phyloP scores from a whole-genome alignment of 441 rosid species.

The Raphanus hybrid region DNA sequence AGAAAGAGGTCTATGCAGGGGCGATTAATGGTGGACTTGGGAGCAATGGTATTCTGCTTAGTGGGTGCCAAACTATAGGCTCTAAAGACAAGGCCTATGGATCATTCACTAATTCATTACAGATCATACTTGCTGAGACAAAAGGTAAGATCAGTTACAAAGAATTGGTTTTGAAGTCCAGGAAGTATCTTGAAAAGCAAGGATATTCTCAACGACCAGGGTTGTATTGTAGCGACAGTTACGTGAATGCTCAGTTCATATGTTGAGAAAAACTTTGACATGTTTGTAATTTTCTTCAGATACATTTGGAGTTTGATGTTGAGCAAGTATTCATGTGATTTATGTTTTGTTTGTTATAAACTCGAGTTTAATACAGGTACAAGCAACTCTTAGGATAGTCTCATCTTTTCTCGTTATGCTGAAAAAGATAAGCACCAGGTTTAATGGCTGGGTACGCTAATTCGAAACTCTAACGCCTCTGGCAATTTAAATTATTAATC shows the following conservation, averaged over 20 bases:
- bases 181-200: constrained; percentile 1
- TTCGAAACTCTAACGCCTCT: not conserved
- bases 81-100: constrained; percentile 11
- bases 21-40: not conserved
- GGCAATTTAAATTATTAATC: not conserved
- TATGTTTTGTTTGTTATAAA: not conserved
- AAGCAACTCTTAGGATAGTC: not conserved
- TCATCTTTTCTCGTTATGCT: not conserved
- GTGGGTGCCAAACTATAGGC: constrained; percentile 10
- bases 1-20: constrained; percentile 14
- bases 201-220: constrained; percentile 14
- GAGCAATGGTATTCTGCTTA: constrained; percentile 3
- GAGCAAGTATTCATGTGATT: not conserved
- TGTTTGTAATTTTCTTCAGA: not conserved
- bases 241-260: not conserved
- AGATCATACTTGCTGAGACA: constrained; percentile 13
- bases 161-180: not conserved
- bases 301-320: not conserved
- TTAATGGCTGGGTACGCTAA: not conserved
- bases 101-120: constrained; percentile 1
- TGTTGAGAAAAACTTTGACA: not conserved
- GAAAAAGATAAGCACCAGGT: not conserved
- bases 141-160: constrained; percentile 14
- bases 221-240: constrained; percentile 1
- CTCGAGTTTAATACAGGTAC: not conserved